Percentiles rank a stretch among this genome's conserved stretches.
Conservation (phyloP, 2,329 filamentous ascomycete genomes). For the Stemphylium beticola region DNA sequence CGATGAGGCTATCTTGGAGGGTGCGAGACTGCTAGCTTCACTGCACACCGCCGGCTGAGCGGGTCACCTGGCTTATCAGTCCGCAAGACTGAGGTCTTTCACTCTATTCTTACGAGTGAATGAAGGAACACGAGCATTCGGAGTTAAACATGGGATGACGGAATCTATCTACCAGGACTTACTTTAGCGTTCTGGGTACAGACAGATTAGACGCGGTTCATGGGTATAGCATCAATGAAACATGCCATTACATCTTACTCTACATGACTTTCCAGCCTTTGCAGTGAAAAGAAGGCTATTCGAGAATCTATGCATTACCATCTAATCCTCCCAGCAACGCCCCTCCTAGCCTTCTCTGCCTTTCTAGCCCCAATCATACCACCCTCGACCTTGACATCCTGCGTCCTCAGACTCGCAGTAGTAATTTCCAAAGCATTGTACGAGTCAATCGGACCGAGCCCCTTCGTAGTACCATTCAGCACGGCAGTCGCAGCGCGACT, state of each 20-base stretch:
- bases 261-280: neutral
- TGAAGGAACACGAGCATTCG: neutral
- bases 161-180: no score
- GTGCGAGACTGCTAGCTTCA: neutral
- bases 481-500: slow-evolving; percentile 15
- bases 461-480: slow-evolving; percentile 11
- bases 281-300: neutral
- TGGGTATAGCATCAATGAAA: neutral
- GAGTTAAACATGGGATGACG: no score
- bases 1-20: neutral
- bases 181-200: no score
- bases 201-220: no score
- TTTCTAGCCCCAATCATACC: slow-evolving; percentile 22
- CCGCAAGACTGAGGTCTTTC: neutral
- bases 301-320: neutral
- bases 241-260: neutral
- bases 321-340: slow-evolving; percentile 19
- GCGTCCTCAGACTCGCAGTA: slow-evolving; percentile 25
- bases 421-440: slow-evolving; percentile 27
- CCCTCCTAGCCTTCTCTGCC: slow-evolving; percentile 2
- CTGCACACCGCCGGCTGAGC: neutral
- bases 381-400: slow-evolving; percentile 17
- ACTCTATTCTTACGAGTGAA: no score
- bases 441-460: slow-evolving; percentile 18
- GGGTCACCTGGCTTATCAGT: neutral